phyloP scores from a whole-genome alignment of 371 early-diverging fungal genomes.

The Circinella minor region DNA sequence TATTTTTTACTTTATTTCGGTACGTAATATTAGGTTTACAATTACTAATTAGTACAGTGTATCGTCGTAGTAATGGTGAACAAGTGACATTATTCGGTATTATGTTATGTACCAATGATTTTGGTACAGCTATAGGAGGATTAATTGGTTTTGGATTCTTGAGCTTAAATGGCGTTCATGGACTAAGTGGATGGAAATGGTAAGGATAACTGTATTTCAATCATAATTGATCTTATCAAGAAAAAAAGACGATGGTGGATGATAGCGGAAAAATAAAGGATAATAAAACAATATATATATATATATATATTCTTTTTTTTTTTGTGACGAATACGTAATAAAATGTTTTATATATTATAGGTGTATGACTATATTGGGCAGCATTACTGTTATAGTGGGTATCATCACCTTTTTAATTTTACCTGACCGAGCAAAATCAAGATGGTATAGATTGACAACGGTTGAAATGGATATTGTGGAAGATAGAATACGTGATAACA shows the following conservation, averaged over 20 bases:
- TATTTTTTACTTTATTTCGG: no score
- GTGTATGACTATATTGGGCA: conserved; percentile 39
- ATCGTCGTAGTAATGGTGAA: conserved; percentile 21
- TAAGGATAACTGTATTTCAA: conserved; percentile 4
- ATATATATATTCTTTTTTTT: not conserved
- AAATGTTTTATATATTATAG: conserved; percentile 9
- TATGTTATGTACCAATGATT: conserved; percentile 29
- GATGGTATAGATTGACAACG: conserved; percentile 21
- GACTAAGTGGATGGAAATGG: conserved; percentile 62
- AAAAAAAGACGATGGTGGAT: no score
- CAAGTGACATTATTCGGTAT: conserved; percentile 33
- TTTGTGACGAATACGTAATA: not conserved
- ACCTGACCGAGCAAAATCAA: conserved; percentile 34
- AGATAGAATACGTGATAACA: conserved; percentile 32
- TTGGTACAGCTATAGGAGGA: conserved; percentile 47
- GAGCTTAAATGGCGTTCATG: conserved; percentile 39
- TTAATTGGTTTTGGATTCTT: conserved; percentile 62
- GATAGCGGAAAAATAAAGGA: no score
- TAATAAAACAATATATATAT: no score
- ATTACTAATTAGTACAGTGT: conserved; percentile 24
- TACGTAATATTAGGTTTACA: not conserved
- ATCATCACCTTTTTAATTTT: conserved; percentile 28
- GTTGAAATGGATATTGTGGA: conserved; percentile 36
- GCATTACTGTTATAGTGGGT: conserved; percentile 23
- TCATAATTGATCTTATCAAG: no score